Percentiles rank a stretch among this genome's conserved stretches.
phyloP scores from a whole-genome alignment of 306 rosid species.

The Cucumis hystrix region DNA sequence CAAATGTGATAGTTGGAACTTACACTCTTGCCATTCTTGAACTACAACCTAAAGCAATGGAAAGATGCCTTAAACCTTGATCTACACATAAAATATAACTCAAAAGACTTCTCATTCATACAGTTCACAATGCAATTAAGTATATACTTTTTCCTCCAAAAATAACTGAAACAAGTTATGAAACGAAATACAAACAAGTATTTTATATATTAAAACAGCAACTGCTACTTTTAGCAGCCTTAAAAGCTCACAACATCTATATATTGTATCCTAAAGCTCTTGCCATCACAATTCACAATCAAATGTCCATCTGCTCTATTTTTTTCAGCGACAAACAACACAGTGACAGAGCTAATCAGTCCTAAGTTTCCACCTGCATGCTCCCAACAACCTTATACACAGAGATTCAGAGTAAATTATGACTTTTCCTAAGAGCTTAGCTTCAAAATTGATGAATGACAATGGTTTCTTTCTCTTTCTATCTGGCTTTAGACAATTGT shows the following conservation, averaged over 20 bases:
- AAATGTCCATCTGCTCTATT: neutral
- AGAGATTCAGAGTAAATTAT: neutral
- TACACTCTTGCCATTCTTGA: too few relatives aligned
- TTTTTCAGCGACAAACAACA: neutral
- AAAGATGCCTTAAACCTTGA: too few relatives aligned
- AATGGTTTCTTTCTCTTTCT: neutral
- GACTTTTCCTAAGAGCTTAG: neutral
- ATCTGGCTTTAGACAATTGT: conserved; percentile 74
- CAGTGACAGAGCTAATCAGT: neutral
- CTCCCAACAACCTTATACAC: neutral
- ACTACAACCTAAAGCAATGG: too few relatives aligned
- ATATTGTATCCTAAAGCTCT: neutral
- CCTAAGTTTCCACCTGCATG: neutral
- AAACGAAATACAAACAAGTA: neutral
- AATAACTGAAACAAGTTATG: too few relatives aligned
- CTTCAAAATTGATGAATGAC: conserved; percentile 19
- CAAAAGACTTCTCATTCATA: neutral
- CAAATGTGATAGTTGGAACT: too few relatives aligned
- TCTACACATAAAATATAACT: neutral
- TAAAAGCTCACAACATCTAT: neutral
- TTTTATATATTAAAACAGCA: neutral
- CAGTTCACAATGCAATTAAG: neutral
- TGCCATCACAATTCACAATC: neutral
- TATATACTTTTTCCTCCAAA: neutral
- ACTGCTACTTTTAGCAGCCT: neutral